Conservation (phyloP, 345 rosid species). For the Streptanthus diversifolius region DNA sequence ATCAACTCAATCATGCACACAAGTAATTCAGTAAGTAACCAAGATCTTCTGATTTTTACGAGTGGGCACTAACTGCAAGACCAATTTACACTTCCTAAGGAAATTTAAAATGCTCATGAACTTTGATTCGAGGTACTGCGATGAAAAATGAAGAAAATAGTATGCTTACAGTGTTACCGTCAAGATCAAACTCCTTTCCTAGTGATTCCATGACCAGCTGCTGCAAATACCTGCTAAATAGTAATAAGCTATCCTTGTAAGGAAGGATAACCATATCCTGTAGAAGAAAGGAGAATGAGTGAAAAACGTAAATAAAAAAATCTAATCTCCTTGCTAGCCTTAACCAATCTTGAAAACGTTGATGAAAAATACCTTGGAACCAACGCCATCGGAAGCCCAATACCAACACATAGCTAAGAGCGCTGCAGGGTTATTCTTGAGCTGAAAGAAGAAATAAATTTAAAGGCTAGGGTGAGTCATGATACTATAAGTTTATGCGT, state of each 20-base stretch:
- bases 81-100: neutral
- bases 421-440: constrained; percentile 88
- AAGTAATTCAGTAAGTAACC: neutral
- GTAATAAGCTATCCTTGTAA: constrained; percentile 90
- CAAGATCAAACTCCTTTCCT: constrained; percentile 96
- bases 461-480: neutral
- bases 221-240: constrained; percentile 91
- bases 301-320: neutral
- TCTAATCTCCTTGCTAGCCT: constrained; percentile 3
- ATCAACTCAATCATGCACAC: constrained; percentile 5
- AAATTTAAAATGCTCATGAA: constrained; percentile 3
- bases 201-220: constrained; percentile 99
- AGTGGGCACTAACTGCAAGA: neutral
- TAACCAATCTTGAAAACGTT: neutral
- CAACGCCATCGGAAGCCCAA: constrained; percentile 89
- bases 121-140: neutral
- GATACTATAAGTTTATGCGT: constrained; percentile 1
- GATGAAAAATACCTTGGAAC: constrained; percentile 70
- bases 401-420: constrained; percentile 95
- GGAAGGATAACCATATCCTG: constrained; percentile 99
- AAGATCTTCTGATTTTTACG: neutral
- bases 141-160: neutral
- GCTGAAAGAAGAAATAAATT: constrained; percentile 38
- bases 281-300: constrained; percentile 20
- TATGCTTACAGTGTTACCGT: constrained; percentile 79